A percentile compares a stretch with the other conserved stretches of the same genome.
Conservation (phyloP, 495 filamentous ascomycete genomes). For the Aspergillus cavernicola region DNA sequence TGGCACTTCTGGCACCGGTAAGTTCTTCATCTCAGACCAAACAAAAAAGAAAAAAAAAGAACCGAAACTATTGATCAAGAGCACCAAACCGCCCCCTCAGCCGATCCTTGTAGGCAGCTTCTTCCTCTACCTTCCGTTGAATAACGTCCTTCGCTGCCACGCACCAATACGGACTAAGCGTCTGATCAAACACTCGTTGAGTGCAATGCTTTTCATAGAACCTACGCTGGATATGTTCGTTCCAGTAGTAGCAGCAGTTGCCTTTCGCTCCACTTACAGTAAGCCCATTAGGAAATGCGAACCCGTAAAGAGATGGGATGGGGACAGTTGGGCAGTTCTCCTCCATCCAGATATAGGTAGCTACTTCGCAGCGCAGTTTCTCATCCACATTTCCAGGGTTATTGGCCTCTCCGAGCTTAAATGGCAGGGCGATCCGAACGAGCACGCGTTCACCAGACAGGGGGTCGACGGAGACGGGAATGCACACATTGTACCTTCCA, state of each 20-base stretch:
- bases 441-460: slow-evolving; percentile 22
- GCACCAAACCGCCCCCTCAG: not conserved
- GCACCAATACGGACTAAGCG: not conserved
- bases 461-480: slow-evolving; percentile 27
- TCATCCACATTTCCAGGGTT: slow-evolving; percentile 37
- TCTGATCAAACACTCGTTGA: not conserved
- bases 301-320: slow-evolving; percentile 34
- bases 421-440: slow-evolving; percentile 38
- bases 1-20: no score
- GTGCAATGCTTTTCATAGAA: not conserved
- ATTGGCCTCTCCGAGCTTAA: slow-evolving; percentile 29
- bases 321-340: slow-evolving; percentile 32
- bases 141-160: not conserved
- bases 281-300: slow-evolving; percentile 25
- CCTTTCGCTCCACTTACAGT: slow-evolving; percentile 20
- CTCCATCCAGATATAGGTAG: slow-evolving; percentile 35
- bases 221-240: slow-evolving; percentile 17
- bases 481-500: slow-evolving; percentile 43
- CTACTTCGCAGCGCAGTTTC: slow-evolving; percentile 36
- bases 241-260: slow-evolving; percentile 27
- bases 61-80: not conserved
- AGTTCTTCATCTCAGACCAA: no score
- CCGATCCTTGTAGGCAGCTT: not conserved
- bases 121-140: not conserved
- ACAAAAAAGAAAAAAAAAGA: no score